A percentile compares a stretch with the other conserved stretches of the same genome.
These are phyloP conservation scores for Rhizophora mangle DNA, from an alignment of 345 rosid genomes.

Conservation along the genomic window DNA sequence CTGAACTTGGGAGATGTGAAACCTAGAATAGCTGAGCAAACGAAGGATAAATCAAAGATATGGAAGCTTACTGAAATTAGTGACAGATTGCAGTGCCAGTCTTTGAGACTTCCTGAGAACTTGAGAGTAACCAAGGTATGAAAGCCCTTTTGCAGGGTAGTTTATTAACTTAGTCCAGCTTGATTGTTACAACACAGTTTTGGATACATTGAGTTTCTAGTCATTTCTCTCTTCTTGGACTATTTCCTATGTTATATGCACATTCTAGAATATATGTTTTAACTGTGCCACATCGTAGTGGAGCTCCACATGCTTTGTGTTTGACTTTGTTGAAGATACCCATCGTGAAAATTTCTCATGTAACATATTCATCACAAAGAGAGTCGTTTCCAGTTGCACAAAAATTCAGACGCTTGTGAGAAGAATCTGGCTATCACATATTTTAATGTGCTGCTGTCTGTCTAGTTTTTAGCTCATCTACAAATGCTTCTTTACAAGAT, in stretches of 20 bases:
- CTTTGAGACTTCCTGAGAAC: constrained; percentile 85
- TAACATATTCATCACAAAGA: no score
- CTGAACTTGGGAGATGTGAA: constrained; percentile 83
- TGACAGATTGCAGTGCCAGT: constrained; percentile 86
- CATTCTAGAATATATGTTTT: neutral
- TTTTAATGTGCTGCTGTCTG: no score
- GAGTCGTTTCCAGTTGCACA: no score
- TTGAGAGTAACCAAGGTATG: constrained; percentile 77
- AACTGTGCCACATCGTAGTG: neutral
- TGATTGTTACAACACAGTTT: neutral
- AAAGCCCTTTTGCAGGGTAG: neutral
- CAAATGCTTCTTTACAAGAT: no score
- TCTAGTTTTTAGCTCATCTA: no score
- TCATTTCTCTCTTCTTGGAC: neutral
- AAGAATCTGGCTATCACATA: no score
- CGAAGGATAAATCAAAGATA: constrained; percentile 83
- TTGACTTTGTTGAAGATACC: neutral
- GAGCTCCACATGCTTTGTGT: neutral
- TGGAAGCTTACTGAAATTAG: constrained; percentile 94
- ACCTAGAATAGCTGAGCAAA: constrained; percentile 82
- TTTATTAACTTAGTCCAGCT: neutral
- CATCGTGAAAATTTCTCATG: no score
- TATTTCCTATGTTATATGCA: neutral
- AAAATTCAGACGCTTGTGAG: no score
- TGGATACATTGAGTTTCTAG: neutral